These are phyloP conservation scores for Glonium stellatum DNA, from an alignment of 495 filamentous ascomycete species.

Conservation along the genomic window DNA sequence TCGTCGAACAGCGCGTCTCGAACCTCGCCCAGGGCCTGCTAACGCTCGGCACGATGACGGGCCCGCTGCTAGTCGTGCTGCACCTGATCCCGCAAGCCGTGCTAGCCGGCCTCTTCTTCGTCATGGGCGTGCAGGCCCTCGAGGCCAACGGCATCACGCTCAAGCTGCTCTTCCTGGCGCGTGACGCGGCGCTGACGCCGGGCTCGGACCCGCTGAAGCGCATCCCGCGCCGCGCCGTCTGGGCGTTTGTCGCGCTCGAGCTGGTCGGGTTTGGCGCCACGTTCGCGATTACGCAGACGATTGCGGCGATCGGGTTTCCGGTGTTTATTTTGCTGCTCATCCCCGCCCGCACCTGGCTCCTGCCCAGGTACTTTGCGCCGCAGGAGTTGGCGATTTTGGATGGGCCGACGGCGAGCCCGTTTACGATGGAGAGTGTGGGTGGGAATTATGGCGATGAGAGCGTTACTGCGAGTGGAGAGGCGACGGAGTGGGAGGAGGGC, in stretches of 20 bases:
- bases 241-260: conserved; percentile 71
- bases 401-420: conserved; percentile 71
- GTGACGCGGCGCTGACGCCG: conserved; percentile 59
- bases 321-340: conserved; percentile 76
- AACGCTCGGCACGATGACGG: conserved; percentile 80
- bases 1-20: conserved; percentile 85
- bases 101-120: conserved; percentile 86
- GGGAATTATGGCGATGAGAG: conserved; percentile 52
- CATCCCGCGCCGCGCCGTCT: conserved; percentile 53
- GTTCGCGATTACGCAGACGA: conserved; percentile 93
- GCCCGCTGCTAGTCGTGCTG: conserved; percentile 73
- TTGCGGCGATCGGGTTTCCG: conserved; percentile 87
- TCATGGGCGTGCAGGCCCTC: conserved; percentile 56
- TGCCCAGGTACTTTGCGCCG: conserved; percentile 61
- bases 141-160: conserved; percentile 67
- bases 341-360: conserved; percentile 64
- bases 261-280: conserved; percentile 74
- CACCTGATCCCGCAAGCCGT: conserved; percentile 83
- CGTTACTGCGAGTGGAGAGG: too few relatives aligned
- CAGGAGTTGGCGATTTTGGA: conserved; percentile 70
- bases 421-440: conserved; percentile 79
- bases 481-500: too few relatives aligned
- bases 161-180: conserved; percentile 69
- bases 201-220: conserved; percentile 59
- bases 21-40: conserved; percentile 80